Evolutionary conservation across 2,329 filamentous ascomycete species (phyloP), one percentile per base, ranked within the genome.

Genomic region (Cladosporium oxysporum): DNA sequence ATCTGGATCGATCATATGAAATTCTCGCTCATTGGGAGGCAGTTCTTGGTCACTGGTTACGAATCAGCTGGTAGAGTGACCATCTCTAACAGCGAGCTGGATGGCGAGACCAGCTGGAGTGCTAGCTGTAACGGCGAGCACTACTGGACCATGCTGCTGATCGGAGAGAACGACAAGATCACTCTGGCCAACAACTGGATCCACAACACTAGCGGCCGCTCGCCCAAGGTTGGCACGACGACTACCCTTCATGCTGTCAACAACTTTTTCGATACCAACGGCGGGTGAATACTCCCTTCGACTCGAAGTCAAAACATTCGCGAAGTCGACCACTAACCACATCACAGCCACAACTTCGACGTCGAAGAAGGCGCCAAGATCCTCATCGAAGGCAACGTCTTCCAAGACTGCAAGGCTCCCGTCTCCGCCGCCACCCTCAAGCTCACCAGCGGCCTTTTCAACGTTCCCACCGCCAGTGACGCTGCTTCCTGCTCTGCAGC

Each of bases 131-230:
- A 88, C 71, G 81, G 79, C 44, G 81, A 85, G 75, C 85, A 87
- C 77, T 88, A 88, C 82, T 88, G 86, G 84, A 81, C 77, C 33
- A 75, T 87, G 69, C 86, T 85, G 78, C 79, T 88, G 55, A 81
- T 80, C 44, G 86, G 87, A n/a, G 79, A 80, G 66, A 80, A 76
- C 73, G 86, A 88, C 72, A 72, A 83, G 68, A 79, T 88, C 71
- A 88, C 86, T 68, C 72, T 88, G 73, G 84, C 86, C 79, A 80
- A 80, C 70, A 88, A 88, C 81, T 87, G 87, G 78, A 79, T 88
- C 72, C 83, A 87, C 80, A 80, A 85, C 76, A 83, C 83, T 57
- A 83, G 80, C 16, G 86, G 86, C 63, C 84, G 86, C 63, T 79
- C 79, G 16, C 86, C 85, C 70, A 87, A 88, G 79, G 79, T 88